A percentile compares a stretch with the other conserved stretches of the same genome.
phyloP scores from a whole-genome alignment of 2,329 filamentous ascomycete species.

The Exophiala sp. region DNA sequence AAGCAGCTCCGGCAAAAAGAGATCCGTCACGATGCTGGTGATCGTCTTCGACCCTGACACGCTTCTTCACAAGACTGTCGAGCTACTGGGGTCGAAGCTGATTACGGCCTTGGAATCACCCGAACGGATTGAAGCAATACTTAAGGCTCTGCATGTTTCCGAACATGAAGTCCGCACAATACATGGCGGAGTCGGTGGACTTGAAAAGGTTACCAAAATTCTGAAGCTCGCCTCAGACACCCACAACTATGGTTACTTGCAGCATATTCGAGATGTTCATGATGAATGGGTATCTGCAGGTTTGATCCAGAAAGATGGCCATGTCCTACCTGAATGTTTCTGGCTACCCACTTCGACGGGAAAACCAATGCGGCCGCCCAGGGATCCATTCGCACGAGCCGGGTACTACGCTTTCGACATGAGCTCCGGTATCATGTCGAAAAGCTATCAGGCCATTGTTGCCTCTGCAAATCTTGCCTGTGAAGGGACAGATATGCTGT shows the following conservation, averaged over 20 bases:
- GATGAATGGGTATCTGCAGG: conserved; percentile 21
- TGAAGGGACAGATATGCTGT: conserved; percentile 23
- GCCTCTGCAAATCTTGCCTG: conserved; percentile 27
- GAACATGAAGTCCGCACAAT: conserved; percentile 15
- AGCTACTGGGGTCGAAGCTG: conserved; percentile 25
- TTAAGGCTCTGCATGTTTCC: conserved; percentile 19
- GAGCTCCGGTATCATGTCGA: conserved; percentile 26
- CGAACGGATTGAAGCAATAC: conserved; percentile 24
- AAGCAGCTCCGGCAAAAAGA: conserved; percentile 1
- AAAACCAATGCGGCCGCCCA: conserved; percentile 21
- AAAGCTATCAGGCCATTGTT: conserved; percentile 24
- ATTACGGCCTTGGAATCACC: conserved; percentile 27
- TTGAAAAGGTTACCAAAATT: conserved; percentile 9
- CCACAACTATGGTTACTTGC: conserved; percentile 23
- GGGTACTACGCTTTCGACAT: conserved; percentile 30
- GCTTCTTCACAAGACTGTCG: conserved; percentile 28
- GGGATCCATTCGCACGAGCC: conserved; percentile 25
- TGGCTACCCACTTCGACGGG: conserved; percentile 16
- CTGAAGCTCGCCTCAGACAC: conserved; percentile 16
- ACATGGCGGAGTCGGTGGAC: conserved; percentile 6
- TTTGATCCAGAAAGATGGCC: conserved; percentile 20
- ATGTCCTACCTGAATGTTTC: conserved; percentile 29
- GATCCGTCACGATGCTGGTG: conserved; percentile 24
- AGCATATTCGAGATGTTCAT: conserved; percentile 24
- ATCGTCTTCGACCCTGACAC: conserved; percentile 28